Conservation (phyloP, 768 basidiomycete genomes). For the Rubroboletus pulcherrimus region DNA sequence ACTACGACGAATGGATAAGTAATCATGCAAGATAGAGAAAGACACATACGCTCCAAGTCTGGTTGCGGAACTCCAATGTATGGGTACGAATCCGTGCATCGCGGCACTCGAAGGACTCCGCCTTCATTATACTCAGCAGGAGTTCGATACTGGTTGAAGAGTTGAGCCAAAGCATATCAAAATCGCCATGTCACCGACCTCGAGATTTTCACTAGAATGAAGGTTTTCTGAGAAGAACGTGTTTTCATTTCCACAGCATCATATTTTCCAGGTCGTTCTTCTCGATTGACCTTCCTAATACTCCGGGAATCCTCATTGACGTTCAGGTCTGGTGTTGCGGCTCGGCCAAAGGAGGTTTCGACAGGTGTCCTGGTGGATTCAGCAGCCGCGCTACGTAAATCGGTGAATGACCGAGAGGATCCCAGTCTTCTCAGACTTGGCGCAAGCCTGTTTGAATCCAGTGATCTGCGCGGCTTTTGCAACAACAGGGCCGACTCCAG, state of each 20-base stretch:
- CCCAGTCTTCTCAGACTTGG: constrained; percentile 52
- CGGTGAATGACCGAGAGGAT: constrained; percentile 67
- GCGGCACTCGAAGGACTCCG: constrained; percentile 79
- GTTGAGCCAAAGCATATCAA: constrained; percentile 18
- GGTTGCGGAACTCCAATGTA: constrained; percentile 75
- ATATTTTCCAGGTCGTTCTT: constrained; percentile 31
- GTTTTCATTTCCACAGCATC: constrained; percentile 81
- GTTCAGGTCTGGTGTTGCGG: constrained; percentile 15
- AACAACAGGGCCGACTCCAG: constrained; percentile 48
- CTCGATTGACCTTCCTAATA: constrained; percentile 16
- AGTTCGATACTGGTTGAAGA: constrained; percentile 53
- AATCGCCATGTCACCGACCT: constrained; percentile 40
- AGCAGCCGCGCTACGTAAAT: constrained; percentile 49
- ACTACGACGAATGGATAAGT: constrained; percentile 38
- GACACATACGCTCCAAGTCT: constrained; percentile 71
- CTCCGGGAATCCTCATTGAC: constrained; percentile 21
- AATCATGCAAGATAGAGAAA: constrained; percentile 3
- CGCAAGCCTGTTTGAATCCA: constrained; percentile 32
- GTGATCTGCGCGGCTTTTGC: constrained; percentile 29
- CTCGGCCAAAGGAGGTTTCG: constrained; percentile 7
- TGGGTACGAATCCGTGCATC: constrained; percentile 79
- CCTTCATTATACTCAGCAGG: constrained; percentile 73
- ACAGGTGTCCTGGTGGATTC: constrained; percentile 27
- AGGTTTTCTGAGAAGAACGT: constrained; percentile 79
- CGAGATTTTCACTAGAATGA: constrained; percentile 71